Evolutionary conservation across 2,329 filamentous ascomycete genomes (phyloP).

Genomic region (Ophiobolus disseminans): DNA sequence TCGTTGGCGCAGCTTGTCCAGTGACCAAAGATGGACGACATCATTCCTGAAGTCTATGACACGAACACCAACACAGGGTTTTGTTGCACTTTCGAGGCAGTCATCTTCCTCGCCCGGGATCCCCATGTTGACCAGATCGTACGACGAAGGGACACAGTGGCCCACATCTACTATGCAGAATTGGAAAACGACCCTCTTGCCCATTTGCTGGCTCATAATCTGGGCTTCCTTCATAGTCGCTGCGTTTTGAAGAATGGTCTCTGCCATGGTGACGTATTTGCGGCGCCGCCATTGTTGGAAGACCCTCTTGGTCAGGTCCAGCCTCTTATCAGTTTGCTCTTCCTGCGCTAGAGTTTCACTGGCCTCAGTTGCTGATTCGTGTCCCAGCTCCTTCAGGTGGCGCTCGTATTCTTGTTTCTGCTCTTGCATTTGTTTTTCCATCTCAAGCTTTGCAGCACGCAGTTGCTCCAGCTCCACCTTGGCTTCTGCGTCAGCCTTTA

Average conservation of each 20-base stretch:
- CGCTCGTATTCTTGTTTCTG: constrained; percentile 87
- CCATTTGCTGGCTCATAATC: constrained; percentile 95
- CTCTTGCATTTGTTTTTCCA: constrained; percentile 82
- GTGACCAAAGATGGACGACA: constrained; percentile 90
- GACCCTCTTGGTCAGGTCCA: constrained; percentile 70
- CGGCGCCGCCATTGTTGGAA: constrained; percentile 80
- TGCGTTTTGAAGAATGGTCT: constrained; percentile 86
- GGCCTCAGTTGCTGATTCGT: constrained; percentile 63
- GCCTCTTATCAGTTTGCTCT: constrained; percentile 70
- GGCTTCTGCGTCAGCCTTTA: constrained; percentile 76
- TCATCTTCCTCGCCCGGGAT: constrained; percentile 85
- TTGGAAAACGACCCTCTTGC: constrained; percentile 91
- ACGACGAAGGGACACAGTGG: constrained; percentile 88
- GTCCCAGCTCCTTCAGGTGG: constrained; percentile 72
- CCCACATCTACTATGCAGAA: constrained; percentile 91
- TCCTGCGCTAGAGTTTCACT: constrained; percentile 42
- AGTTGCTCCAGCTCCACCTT: constrained; percentile 83
- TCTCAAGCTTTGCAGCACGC: constrained; percentile 79
- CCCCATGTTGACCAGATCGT: constrained; percentile 94
- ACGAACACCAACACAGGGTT: constrained; percentile 88
- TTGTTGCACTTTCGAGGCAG: constrained; percentile 78
- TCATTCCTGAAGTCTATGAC: constrained; percentile 89
- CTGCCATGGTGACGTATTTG: constrained; percentile 92
- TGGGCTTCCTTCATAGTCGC: constrained; percentile 92
- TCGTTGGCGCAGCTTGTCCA: constrained; percentile 88